phyloP scores from a whole-genome alignment of 2,329 filamentous ascomycete species.

The Fusarium duplospermum region DNA sequence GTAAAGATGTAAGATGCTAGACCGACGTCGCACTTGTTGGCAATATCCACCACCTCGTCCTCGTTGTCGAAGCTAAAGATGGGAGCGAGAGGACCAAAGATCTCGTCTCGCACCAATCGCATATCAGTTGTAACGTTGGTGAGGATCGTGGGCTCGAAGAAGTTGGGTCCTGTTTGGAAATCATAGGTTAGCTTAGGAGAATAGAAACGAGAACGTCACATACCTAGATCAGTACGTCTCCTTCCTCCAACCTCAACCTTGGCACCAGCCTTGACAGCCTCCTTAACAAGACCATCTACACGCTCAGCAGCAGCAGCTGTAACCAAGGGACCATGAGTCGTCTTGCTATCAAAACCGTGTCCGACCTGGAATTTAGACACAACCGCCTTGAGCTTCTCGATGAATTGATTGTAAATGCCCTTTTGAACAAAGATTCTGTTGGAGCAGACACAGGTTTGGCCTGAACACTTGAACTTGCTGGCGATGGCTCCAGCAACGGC shows the following conservation, averaged over 20 bases:
- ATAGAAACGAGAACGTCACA: background rate
- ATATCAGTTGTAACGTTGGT: conserved; percentile 2
- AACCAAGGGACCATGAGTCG: background rate
- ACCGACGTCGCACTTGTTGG: conserved; percentile 77
- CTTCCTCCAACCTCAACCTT: background rate
- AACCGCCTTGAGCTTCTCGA: conserved; percentile 71
- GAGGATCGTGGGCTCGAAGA: background rate
- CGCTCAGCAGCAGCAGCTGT: background rate
- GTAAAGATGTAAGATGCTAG: conserved; percentile 82
- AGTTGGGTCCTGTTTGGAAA: background rate
- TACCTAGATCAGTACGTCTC: background rate
- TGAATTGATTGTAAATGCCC: conserved; percentile 78
- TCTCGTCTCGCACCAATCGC: background rate
- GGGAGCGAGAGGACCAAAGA: background rate
- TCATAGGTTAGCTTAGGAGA: background rate
- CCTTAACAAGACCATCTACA: background rate
- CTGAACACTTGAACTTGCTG: conserved; percentile 88
- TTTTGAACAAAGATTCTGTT: conserved; percentile 82
- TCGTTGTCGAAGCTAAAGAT: conserved; percentile 69
- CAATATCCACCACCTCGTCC: conserved; percentile 75
- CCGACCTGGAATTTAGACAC: background rate
- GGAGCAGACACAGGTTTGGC: conserved; percentile 90
- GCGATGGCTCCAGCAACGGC: conserved; percentile 74
- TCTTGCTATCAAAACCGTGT: background rate
- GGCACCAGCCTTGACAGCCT: background rate